Base-by-base conservation (phyloP, 306 rosid genomes). In the Trifolium dubium region DNA sequence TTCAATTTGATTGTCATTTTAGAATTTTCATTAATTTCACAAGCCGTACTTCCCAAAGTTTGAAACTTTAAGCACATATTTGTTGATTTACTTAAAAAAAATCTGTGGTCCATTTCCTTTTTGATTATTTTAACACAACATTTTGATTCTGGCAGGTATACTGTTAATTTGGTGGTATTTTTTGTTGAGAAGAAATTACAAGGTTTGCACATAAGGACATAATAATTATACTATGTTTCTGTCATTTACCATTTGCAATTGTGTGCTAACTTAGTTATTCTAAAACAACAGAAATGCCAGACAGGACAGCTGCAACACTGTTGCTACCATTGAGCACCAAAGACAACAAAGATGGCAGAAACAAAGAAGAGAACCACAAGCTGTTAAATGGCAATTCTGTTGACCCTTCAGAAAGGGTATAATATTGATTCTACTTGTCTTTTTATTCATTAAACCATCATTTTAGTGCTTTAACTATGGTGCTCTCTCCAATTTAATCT, bases 101-200 rank as follows among this genome's bases (percentile, higher is more conserved):
- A 9, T 34, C 71, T 55, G 46, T 58, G 69, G 67, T 49, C 71
- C 65, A 40, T 41, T 75, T 55, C 55, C 65, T 54, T 32, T 64
- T 13, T 40, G 3, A 64, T 72, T 65, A 18, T 41, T 69, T 66
- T 72, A 49, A 64, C 55, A 59, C 17, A 47, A 66, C 47, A 8
- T 67, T 67, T 13, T 65, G 76, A 67, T 77, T 72, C 30, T 37
- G 77, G 46, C 88, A 94, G 99, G 99, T 94, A 95, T 72, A 95
- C 99, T 41, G 99, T 95, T 66, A 95, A 95, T 76, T 81, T 95
- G 91, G 93, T 95, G 81, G 96, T 95, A 8, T 92, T 90, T 85
- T 95, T 86, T 39, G 44, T 95, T 0, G 99, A 95, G 82, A 95
- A 92, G 87, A 92, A 90, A 78, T 72, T 95, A 56, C 89, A 90